A percentile compares a stretch with the other conserved stretches of the same genome.
phyloP scores from a whole-genome alignment of 164 flowering plant species.

The Paratinospora sagittata region DNA sequence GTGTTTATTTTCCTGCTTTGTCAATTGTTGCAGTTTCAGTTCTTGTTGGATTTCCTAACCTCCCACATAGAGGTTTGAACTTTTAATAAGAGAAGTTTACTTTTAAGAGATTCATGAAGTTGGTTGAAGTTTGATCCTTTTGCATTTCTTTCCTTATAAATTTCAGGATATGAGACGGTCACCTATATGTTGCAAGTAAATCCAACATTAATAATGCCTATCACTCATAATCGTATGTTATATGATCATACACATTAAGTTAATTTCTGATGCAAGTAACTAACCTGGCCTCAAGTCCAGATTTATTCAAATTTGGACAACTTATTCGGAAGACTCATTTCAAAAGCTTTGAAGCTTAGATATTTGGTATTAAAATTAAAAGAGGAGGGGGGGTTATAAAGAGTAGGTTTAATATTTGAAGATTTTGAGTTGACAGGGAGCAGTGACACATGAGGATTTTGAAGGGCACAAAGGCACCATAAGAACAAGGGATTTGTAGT shows the following conservation, averaged over 20 bases:
- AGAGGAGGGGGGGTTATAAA: no score
- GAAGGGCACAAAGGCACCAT: conserved; percentile 79
- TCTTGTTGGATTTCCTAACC: conserved; percentile 92
- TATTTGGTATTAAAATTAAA: no score
- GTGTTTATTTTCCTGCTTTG: neutral
- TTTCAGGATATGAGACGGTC: conserved; percentile 83
- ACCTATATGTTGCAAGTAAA: conserved; percentile 85
- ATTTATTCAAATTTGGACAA: no score
- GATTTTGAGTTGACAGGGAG: conserved; percentile 37
- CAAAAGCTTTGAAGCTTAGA: no score
- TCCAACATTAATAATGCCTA: neutral
- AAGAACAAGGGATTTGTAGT: conserved; percentile 62
- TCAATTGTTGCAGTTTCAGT: conserved; percentile 52
- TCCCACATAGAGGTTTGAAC: conserved; percentile 83
- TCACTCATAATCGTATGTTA: no score
- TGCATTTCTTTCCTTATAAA: neutral
- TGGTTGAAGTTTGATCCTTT: neutral
- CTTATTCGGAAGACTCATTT: no score
- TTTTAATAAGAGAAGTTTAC: neutral
- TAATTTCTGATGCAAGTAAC: no score
- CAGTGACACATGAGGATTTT: conserved; percentile 70
- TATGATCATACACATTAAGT: no score
- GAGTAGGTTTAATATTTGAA: neutral
- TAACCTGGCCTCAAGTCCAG: no score
- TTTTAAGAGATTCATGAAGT: neutral